A percentile compares a stretch with the other conserved stretches of the same genome.
These are phyloP conservation scores for Pythium vanterpoolii DNA, from an alignment of 352 stramenopile species.

Conservation along the genomic window DNA sequence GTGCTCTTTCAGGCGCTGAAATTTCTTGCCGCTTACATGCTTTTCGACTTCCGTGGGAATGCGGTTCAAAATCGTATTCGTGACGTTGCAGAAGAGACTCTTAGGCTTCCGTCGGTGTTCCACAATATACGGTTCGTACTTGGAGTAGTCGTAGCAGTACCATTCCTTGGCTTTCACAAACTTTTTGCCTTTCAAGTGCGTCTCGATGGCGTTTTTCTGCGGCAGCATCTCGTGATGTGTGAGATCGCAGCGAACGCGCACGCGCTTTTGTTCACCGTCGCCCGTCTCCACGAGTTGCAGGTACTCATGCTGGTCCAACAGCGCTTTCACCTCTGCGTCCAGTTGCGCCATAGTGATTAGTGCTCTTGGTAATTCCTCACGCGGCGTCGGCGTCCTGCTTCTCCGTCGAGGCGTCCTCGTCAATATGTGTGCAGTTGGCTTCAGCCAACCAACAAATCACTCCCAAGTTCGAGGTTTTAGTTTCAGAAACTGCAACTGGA, in stretches of 20 bases:
- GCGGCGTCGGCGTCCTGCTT: background rate
- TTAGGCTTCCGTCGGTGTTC: slow-evolving; percentile 79
- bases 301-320: slow-evolving; percentile 49
- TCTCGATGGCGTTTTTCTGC: slow-evolving; percentile 50
- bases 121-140: slow-evolving; percentile 91
- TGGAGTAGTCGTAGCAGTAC: slow-evolving; percentile 88
- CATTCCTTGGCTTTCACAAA: slow-evolving; percentile 80
- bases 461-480: slow-evolving; percentile 14
- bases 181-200: slow-evolving; percentile 75
- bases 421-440: background rate
- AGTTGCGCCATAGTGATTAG: slow-evolving; percentile 24
- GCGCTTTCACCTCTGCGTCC: slow-evolving; percentile 37
- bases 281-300: slow-evolving; percentile 47
- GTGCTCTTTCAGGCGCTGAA: slow-evolving; percentile 73
- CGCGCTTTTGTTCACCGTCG: slow-evolving; percentile 40
- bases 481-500: background rate
- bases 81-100: slow-evolving; percentile 88
- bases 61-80: slow-evolving; percentile 79
- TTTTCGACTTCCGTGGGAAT: slow-evolving; percentile 88
- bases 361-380: background rate
- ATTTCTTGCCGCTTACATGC: slow-evolving; percentile 88
- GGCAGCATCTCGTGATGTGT: slow-evolving; percentile 81
- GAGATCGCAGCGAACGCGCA: slow-evolving; percentile 67
- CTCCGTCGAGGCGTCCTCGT: background rate
- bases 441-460: slow-evolving; percentile 14